Conservation (phyloP, 768 basidiomycete genomes). For the Termitomyces heimii region DNA sequence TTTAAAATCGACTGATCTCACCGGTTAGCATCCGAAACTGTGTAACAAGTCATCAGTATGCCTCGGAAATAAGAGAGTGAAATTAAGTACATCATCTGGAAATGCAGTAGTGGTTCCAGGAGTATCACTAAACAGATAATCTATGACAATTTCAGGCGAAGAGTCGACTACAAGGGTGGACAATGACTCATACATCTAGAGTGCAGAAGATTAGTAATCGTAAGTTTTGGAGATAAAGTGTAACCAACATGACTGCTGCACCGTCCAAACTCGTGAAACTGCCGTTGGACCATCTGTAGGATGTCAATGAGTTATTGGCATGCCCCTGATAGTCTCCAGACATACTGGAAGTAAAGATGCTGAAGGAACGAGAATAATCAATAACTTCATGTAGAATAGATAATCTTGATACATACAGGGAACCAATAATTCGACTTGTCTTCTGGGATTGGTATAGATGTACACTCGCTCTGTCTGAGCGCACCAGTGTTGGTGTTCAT, state of each 20-base stretch:
- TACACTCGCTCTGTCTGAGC: constrained; percentile 42
- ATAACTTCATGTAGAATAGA: background rate
- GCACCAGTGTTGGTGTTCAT: constrained; percentile 31
- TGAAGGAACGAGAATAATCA: constrained; percentile 15
- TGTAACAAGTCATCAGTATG: constrained; percentile 3
- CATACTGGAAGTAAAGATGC: constrained; percentile 48
- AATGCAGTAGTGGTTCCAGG: constrained; percentile 44
- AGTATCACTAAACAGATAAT: constrained; percentile 43
- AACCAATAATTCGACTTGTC: constrained; percentile 53
- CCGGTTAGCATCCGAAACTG: constrained; percentile 53
- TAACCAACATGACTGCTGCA: constrained; percentile 38
- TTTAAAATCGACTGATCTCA: constrained; percentile 9
- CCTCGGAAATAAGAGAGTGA: background rate
- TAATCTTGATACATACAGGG: constrained; percentile 27
- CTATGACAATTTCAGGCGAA: constrained; percentile 17
- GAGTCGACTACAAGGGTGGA: background rate
- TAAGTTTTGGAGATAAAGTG: background rate
- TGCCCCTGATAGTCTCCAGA: background rate
- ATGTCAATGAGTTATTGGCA: background rate
- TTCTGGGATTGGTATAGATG: constrained; percentile 46
- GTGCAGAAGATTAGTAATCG: background rate
- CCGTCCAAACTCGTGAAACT: constrained; percentile 37
- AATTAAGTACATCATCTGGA: constrained; percentile 42
- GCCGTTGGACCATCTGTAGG: constrained; percentile 38
- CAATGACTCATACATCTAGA: constrained; percentile 22